These are phyloP conservation scores for Mucor saturninus DNA, from an alignment of 371 early-diverging fungal species.

Conservation along the genomic window DNA sequence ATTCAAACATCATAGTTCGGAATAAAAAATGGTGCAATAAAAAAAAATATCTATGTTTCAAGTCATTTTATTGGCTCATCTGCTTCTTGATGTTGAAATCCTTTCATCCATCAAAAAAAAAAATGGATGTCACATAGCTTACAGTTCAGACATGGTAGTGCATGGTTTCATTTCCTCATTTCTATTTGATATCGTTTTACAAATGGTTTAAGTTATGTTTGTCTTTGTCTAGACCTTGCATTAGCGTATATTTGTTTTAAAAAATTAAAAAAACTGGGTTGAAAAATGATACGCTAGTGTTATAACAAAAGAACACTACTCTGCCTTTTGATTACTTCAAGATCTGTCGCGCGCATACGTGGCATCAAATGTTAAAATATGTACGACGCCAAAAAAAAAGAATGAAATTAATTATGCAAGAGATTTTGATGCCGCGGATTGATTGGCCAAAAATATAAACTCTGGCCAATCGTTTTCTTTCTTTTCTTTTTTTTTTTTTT, in stretches of 20 bases:
- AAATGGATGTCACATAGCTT: background rate
- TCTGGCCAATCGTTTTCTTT: background rate
- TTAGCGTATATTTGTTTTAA: no score
- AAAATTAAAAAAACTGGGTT: no score
- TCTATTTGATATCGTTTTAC: no score
- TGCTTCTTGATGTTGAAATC: slow-evolving; percentile 6
- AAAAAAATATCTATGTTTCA: slow-evolving; percentile 8
- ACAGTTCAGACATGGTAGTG: background rate
- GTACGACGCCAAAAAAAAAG: no score
- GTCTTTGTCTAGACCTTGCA: no score
- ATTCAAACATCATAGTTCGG: background rate
- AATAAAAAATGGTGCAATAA: background rate
- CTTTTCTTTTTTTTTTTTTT: background rate
- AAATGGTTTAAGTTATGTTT: no score
- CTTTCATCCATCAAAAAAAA: no score
- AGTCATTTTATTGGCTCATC: slow-evolving; percentile 11
- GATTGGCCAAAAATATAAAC: slow-evolving; percentile 7
- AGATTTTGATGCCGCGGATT: slow-evolving; percentile 4
- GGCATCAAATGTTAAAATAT: no score
- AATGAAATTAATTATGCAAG: slow-evolving; percentile 6
- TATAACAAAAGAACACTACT: no score
- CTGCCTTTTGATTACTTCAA: no score
- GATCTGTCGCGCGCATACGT: no score
- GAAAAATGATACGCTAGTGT: no score
- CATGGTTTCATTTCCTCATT: background rate